Evolutionary conservation across 2,329 filamentous ascomycete species (phyloP).

Genomic region (Reticulascus tulasneorum): DNA sequence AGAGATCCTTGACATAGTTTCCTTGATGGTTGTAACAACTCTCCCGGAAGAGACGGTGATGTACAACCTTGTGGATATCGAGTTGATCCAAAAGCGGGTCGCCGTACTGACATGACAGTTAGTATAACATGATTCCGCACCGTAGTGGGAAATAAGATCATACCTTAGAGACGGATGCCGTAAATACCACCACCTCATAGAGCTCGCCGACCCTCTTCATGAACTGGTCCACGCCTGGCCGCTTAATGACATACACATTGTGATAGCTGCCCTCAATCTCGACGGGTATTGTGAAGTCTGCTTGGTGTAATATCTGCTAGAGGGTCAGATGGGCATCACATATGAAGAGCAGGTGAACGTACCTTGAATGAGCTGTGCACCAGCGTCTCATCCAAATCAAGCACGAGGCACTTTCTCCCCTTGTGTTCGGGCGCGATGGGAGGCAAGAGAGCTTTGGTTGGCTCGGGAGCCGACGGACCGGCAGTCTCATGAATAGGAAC

Average conservation of each 20-base stretch:
- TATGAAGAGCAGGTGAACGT: constrained; percentile 19
- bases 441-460: constrained; percentile 72
- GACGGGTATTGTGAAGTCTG: constrained; percentile 97
- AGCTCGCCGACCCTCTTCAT: constrained; percentile 98
- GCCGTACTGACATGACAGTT: constrained; percentile 63
- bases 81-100: constrained; percentile 94
- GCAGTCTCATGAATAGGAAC: constrained; percentile 36
- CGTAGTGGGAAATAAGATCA: constrained; percentile 3
- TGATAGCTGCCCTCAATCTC: constrained; percentile 99
- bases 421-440: constrained; percentile 74
- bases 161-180: constrained; percentile 96
- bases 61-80: constrained; percentile 94
- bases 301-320: constrained; percentile 85
- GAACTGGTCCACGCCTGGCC: constrained; percentile 96
- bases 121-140: constrained; percentile 18
- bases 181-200: constrained; percentile 98
- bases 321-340: constrained; percentile 7
- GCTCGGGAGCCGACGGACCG: constrained; percentile 36
- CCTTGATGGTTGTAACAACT: constrained; percentile 99
- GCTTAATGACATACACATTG: constrained; percentile 99
- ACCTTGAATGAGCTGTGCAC: constrained; percentile 99
- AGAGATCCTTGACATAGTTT: constrained; percentile 98
- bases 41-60: constrained; percentile 93
- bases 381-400: constrained; percentile 93
- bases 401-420: constrained; percentile 88